Base-by-base conservation (phyloP, 1,284 basidiomycete species). In the Melampsora larici-populina region DNA sequence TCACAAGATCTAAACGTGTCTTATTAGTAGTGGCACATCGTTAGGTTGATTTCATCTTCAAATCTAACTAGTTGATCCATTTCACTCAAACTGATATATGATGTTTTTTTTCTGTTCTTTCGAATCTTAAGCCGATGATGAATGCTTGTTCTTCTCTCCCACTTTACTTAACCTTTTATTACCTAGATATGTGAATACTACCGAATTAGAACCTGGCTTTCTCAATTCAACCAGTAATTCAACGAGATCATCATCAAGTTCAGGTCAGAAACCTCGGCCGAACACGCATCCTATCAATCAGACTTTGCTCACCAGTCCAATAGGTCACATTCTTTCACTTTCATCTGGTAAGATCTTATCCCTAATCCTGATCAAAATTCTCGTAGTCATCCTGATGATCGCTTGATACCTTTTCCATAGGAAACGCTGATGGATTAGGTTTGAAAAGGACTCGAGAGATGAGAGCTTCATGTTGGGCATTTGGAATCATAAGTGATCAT, bases 381-480 rank as follows among this genome's bases (percentile, higher is more conserved):
- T 33, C 43, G 2, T 33, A 17, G 24, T 15, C n/a, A n/a, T 6
- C n/a, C 4, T 74, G n/a, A 11, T 24, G 18, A 26, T 9, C n/a
- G 11, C 9, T 21, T 43, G 49, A 58, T 29, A 43, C 26, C 26
- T 67, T 21, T 48, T 8, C 1, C n/a, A 7, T 33, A 78, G 75
- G 75, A 63, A 70, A 70, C 58, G 75, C 68, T n/a, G 58, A 78
- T 24, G 75, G 75, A 33, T 58, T 78, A 26, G 75, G 75, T n/a
- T 18, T 65, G 21, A 64, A 55, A n/a, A 58, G 75, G 9, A 66
- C 75, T 24, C 40, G 68, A 51, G 75, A 78, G 55, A 78, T 70
- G 75, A 63, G 48, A 58, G 75, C 75, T 18, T 78, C 75, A 4
- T 78, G 75, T 58, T 51, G 48, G 75, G 67, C 55, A 17, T 65